Conservation (phyloP, 768 basidiomycete genomes). For the Mycena rebaudengoi region DNA sequence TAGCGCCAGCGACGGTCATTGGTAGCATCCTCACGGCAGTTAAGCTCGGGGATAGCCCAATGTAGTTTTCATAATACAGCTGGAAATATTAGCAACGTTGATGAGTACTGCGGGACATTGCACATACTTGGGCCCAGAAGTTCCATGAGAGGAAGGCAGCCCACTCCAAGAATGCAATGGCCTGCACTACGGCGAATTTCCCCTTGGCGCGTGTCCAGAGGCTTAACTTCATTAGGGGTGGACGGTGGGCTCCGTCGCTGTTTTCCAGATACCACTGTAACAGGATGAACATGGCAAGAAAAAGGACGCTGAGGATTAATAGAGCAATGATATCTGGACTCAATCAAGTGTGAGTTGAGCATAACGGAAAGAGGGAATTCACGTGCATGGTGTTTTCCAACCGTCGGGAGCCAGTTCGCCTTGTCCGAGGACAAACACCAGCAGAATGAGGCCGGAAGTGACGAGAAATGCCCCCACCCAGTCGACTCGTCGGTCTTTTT, state of each 20-base stretch:
- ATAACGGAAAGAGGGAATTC: not conserved
- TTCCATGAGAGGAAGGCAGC: constrained; percentile 62
- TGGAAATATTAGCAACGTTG: constrained; percentile 30
- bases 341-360: not conserved
- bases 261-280: constrained; percentile 62
- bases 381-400: constrained; percentile 57
- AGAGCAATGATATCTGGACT: constrained; percentile 74
- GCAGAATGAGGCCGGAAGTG: constrained; percentile 69
- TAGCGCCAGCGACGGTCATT: constrained; percentile 73
- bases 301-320: constrained; percentile 63
- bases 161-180: constrained; percentile 72
- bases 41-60: constrained; percentile 58
- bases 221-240: constrained; percentile 70
- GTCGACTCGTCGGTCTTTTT: constrained; percentile 59
- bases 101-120: not conserved
- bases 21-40: constrained; percentile 76
- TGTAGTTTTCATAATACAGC: constrained; percentile 79
- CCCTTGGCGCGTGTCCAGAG: constrained; percentile 73
- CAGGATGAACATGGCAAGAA: constrained; percentile 61
- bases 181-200: constrained; percentile 66
- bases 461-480: constrained; percentile 75
- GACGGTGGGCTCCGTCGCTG: constrained; percentile 42
- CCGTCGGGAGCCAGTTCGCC: constrained; percentile 62
- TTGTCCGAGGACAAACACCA: constrained; percentile 75
- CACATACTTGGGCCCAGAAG: constrained; percentile 43